Evolutionary conservation across 1,284 basidiomycete species (phyloP), one percentile per base, ranked within the genome.

Genomic region (Meira nashicola): DNA sequence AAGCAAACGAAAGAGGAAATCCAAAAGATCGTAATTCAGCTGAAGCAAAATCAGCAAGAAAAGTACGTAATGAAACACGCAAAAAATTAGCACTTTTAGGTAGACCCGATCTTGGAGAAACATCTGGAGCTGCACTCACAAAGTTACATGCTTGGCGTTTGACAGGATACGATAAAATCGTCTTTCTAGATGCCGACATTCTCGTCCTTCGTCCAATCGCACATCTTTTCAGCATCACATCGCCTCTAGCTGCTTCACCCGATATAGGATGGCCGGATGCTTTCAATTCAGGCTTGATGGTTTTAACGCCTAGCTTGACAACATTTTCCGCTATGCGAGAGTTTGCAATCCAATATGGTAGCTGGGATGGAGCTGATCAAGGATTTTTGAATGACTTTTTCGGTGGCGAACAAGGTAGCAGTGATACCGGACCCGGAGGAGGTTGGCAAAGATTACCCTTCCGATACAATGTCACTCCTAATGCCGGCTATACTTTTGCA

Each of bases 211-310:
- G 66, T 9, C 68, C 68, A 10, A 54, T 74, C 43, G 61, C 69
- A 14, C 72, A 73, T 51, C 68, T 74, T 39, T 74, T 74, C 62
- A 41, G 48, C 11, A 57, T 70, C 1, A 39, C 38, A n/a, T 69
- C n/a, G 28, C 56, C 66, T 6, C 80, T 83, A 67, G 88, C 92
- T 44, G 94, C 94, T 10, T 89, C 87, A 15, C 91, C 94, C 5
- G 94, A 98, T 79, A 89, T 91, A 33, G 94, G 94, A 67, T 98
- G 94, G 94, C 94, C 94, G 41, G 94, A 98, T 79, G 92, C 94
- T 62, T 97, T 98, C 83, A 98, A 97, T 79, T 94, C 92, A 23
- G 94, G 94, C 43, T 86, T 97, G 49, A 85, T 98, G 81, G 90
- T 96, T 57, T 80, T 93, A 49, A 84, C 84, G 43, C 94, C 94